Base-by-base conservation (phyloP, 345 rosid genomes). In the Aurinia saxatilis region DNA sequence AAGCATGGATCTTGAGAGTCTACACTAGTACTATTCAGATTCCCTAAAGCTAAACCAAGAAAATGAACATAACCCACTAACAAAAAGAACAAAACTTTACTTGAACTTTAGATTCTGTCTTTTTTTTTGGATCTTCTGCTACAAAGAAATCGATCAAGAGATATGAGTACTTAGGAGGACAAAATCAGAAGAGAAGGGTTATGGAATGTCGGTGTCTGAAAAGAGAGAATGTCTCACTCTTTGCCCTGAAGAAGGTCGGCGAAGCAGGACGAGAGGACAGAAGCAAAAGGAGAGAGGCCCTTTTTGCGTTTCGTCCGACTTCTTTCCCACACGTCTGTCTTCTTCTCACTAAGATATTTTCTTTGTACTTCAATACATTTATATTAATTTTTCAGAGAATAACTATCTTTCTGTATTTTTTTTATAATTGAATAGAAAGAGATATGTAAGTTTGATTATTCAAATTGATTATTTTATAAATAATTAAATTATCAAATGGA, bases 231-330 rank as follows among this genome's bases (percentile, higher is more conserved):
- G 36, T 18, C 50, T 30, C 62, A n/a, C 66, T 14, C 27, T 33
- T 37, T 49, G 59, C 34, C 60, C 60, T 63, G 7, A 40, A 70
- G 42, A 48, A 5, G 6, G 35, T n/a, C n/a, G 75, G 65, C 46
- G 38, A 55, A 56, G 48, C 53, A 57, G 41, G 65, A 31, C 59
- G 46, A 63, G 68, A 56, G 63, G 68, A 40, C 63, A 41, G 14
- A 47, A 15, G 40, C 60, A 17, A 36, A 52, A 44, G 35, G 51
- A 44, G 46, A 19, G 60, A 35, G n/a, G n/a, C n/a, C 65, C 70
- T 64, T 56, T 44, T 56, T 44, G 49, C 65, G 65, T 57, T 63
- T 57, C 70, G 3, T 64, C 58, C 65, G 65, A 40, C 60, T 71
- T 50, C 60, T 71, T 50, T 64, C 46, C 49, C 39, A 48, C 47